Evolutionary conservation across 306 rosid genomes (phyloP), one percentile per base, ranked within the genome.

Genomic region (Castanea mollissima): DNA sequence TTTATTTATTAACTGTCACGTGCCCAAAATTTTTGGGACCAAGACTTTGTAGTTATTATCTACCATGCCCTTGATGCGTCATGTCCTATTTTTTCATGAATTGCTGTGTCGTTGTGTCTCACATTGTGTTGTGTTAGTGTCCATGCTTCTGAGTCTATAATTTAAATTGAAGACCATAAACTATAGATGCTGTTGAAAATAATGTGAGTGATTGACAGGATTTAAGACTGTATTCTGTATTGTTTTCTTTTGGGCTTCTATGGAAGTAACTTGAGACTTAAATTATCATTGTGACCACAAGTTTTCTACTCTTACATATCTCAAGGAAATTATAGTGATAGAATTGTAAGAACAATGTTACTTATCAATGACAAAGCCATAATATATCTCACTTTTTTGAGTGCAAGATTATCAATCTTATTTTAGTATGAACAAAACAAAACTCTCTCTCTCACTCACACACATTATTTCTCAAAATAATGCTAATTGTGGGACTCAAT

Each of bases 401-500:
- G 44, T 59, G 34, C 67, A 59, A 59, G 67, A 49, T 27, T 31
- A 16, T 64, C 44, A 32, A 31, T 64, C 44, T 64, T 0, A 64
- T 64, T 31, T 31, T 7, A 64, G 46, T 31, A 64, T 32, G 44
- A 64, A 32, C 4, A 64, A 12, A 64, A 64, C 5, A 16, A 64
- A 31, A 29, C 18, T 64, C 54, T 3, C 54, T 49, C 16, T 12
- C 54, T 64, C 44, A 32, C 41, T 25, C 38, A 25, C 6, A 23
- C 46, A 31, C 5, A 32, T 38, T 4, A 19, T 3, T 67, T 74
- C n/a, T 59, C 20, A 71, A 46, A 74, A 11, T 55, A 76, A 65
- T 8, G 62, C 25, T 55, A 72, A 76, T 25, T 78, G 71, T 44
- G 29, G 74, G 54, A 68, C 38, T 9, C 59, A 58, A 81, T 72